phyloP scores from a whole-genome alignment of 345 rosid species.

The Carallia pectinifolia region DNA sequence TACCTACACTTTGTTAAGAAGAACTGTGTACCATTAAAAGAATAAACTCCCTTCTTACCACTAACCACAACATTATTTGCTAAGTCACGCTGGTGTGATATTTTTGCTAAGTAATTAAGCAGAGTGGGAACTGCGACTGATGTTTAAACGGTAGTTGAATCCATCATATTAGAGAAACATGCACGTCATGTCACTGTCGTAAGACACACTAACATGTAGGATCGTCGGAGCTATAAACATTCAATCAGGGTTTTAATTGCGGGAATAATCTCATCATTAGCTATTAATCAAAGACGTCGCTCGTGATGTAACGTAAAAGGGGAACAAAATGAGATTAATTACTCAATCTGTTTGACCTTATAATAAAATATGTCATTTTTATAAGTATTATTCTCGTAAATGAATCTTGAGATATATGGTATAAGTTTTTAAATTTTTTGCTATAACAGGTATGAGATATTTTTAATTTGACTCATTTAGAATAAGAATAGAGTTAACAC shows the following conservation, averaged over 20 bases:
- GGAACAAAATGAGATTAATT: conserved; percentile 18
- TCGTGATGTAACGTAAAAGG: not conserved
- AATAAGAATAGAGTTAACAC: too few species aligned
- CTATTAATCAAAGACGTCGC: conserved; percentile 6
- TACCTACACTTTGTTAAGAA: not conserved
- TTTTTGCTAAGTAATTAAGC: not conserved
- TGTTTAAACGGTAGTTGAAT: conserved; percentile 36
- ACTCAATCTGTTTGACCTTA: too few species aligned
- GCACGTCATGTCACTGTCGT: conserved; percentile 46
- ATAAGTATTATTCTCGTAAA: too few species aligned
- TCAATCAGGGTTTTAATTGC: not conserved
- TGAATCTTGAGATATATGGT: too few species aligned
- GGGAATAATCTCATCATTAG: conserved; percentile 46
- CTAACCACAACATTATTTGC: too few species aligned
- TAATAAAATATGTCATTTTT: too few species aligned
- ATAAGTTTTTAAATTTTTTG: too few species aligned
- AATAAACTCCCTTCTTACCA: too few species aligned
- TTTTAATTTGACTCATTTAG: too few species aligned
- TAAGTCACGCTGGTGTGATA: too few species aligned
- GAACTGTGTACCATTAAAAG: too few species aligned
- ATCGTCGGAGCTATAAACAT: conserved; percentile 11
- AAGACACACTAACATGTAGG: conserved; percentile 31
- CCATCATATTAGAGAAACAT: conserved; percentile 18
- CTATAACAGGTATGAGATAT: too few species aligned
- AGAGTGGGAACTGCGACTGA: conserved; percentile 34